These are phyloP conservation scores for Hibiscus syriacus DNA, from an alignment of 345 rosid genomes.

Conservation along the genomic window DNA sequence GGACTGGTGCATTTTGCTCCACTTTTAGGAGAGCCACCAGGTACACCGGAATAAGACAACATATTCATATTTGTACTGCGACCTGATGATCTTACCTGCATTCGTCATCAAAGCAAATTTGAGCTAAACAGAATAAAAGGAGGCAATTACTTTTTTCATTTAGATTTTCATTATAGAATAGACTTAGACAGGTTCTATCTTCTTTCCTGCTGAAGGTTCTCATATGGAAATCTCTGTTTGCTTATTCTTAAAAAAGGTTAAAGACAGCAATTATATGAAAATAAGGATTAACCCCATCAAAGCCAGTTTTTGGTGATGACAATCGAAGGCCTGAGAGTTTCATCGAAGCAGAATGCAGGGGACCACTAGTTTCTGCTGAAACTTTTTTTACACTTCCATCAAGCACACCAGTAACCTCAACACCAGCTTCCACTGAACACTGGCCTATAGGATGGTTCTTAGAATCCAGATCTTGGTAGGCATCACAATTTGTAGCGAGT, in stretches of 20 bases:
- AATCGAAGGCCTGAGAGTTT: slow-evolving; percentile 81
- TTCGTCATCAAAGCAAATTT: slow-evolving; percentile 8
- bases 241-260: neutral
- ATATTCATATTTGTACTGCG: slow-evolving; percentile 39
- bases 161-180: slow-evolving; percentile 6
- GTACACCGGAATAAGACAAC: slow-evolving; percentile 25
- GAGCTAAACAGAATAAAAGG: neutral
- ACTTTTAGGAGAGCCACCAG: slow-evolving; percentile 30
- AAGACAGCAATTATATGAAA: slow-evolving; percentile 12
- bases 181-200: neutral
- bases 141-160: neutral
- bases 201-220: neutral
- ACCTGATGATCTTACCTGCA: slow-evolving; percentile 45
- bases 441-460: slow-evolving; percentile 20
- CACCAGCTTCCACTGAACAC: slow-evolving; percentile 25
- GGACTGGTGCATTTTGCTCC: slow-evolving; percentile 25
- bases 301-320: slow-evolving; percentile 93
- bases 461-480: slow-evolving; percentile 26
- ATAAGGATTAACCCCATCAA: slow-evolving; percentile 77
- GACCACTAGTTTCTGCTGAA: slow-evolving; percentile 25
- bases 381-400: slow-evolving; percentile 25
- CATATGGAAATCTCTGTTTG: slow-evolving; percentile 6
- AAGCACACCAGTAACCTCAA: slow-evolving; percentile 16
- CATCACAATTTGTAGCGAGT: slow-evolving; percentile 13
- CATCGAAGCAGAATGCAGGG: slow-evolving; percentile 27